phyloP scores from a whole-genome alignment of 2,329 filamentous ascomycete species.

The Cladosporium velox region DNA sequence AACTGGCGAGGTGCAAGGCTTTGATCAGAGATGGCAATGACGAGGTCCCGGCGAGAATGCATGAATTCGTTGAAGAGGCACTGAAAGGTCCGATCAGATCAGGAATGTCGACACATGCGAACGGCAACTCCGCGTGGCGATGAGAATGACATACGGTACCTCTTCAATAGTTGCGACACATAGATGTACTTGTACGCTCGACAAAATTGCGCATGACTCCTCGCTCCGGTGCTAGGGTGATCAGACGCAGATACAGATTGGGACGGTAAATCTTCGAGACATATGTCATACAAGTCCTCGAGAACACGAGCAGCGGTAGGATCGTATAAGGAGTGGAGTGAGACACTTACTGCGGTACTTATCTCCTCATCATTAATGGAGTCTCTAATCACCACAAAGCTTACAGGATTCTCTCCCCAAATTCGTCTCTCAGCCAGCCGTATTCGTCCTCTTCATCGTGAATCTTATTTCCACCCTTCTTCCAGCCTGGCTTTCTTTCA shows the following conservation, averaged over 20 bases:
- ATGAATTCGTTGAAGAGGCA: not conserved
- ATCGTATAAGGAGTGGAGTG: not conserved
- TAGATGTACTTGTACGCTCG: not conserved
- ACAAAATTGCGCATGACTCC: not conserved
- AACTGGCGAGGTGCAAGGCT: constrained; percentile 16
- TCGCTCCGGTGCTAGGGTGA: not conserved
- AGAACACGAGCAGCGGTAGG: not conserved
- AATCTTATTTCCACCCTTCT: constrained; percentile 6
- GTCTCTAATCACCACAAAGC: not conserved
- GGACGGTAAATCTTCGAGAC: not conserved
- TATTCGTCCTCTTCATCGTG: not conserved
- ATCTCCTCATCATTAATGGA: not conserved
- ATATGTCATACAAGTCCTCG: not conserved
- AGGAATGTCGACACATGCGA: not conserved
- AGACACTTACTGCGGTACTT: not conserved
- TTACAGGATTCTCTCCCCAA: constrained; percentile 28
- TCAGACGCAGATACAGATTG: not conserved
- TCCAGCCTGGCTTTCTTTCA: constrained; percentile 15
- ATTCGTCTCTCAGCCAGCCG: constrained; percentile 30
- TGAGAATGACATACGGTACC: not conserved
- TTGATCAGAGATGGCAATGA: not conserved
- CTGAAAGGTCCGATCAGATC: not conserved
- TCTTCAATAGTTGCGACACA: not conserved
- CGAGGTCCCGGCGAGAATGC: not conserved
- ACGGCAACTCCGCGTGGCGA: not conserved